These are phyloP conservation scores for Eudorina sp. DNA, from an alignment of 139 green algal species.

Conservation along the genomic window DNA sequence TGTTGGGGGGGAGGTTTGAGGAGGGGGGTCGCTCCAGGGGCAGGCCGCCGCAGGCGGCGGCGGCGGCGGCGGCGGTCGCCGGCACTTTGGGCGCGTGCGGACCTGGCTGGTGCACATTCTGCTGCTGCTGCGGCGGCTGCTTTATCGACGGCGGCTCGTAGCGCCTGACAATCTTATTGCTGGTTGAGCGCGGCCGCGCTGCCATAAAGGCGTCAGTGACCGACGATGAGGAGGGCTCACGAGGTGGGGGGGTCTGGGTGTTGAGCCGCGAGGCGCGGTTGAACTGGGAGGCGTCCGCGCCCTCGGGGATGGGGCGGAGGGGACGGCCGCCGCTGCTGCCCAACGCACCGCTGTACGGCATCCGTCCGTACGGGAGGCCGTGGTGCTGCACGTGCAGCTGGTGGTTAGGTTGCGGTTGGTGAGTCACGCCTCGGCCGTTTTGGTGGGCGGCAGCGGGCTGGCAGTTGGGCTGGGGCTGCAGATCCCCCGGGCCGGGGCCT, in stretches of 20 bases:
- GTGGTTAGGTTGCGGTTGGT: not conserved
- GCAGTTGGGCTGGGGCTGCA: too few species aligned
- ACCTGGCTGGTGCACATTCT: not conserved
- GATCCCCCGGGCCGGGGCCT: too few species aligned
- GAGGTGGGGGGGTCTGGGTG: too few species aligned
- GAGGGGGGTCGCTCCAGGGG: too few species aligned
- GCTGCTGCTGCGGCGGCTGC: not conserved
- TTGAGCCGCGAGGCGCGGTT: too few species aligned
- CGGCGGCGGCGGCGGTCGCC: not conserved
- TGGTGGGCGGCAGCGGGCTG: too few species aligned
- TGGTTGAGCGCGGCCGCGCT: not conserved
- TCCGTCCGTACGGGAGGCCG: not conserved
- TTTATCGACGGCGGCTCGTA: not conserved
- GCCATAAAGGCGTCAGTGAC: too few species aligned
- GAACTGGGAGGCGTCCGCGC: too few species aligned
- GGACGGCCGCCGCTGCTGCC: not conserved
- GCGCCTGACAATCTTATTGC: not conserved
- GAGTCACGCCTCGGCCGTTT: too few species aligned
- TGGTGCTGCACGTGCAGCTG: not conserved
- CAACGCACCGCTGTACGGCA: not conserved
- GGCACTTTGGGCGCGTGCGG: not conserved
- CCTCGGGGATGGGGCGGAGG: constrained; percentile 24
- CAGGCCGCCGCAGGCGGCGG: not conserved
- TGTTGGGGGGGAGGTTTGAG: too few species aligned
- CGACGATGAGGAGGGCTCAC: too few species aligned